Evolutionary conservation across 2,329 filamentous ascomycete species (phyloP), one percentile per base, ranked within the genome.

Genomic region (Daldinia sp.): DNA sequence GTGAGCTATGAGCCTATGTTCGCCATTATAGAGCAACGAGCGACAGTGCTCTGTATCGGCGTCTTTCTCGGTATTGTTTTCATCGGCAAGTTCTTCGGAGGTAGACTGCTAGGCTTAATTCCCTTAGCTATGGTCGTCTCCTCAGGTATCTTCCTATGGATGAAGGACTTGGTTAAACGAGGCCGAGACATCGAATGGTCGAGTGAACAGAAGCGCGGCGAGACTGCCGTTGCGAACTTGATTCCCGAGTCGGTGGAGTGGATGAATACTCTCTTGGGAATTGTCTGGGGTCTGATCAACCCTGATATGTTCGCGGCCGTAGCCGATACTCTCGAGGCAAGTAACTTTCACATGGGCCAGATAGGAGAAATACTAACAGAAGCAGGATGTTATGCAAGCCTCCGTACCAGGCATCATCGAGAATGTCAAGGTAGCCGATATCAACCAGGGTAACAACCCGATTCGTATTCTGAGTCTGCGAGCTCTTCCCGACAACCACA

Each of bases 201-300:
- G 3, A 93, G 90, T 64, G 94, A 98, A 77, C 88, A 94, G 78
- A 86, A 89, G 56, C 87, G 94, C 61, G 94, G 94, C 3, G 85
- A 95, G 79, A 93, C 88, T 76, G 93, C 94, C 1, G 93, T 91
- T 2, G 88, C 90, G 27, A 97, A 97, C 72, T 81, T 98, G 25
- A 90, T 98, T 5, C 94, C 94, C 0, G 94, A 97, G 78, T 96
- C 92, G 0, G 94, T 96, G 5, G 90, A 94, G 74, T 98, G 95
- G 95, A 90, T 99, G 85, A 99, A 99, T 76, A 94, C 92, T 0
- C 86, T 95, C 51, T 78, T 98, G 3, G 87, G 86, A 1, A 86
- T 97, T 39, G 84, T 95, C 41, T 99, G 95, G 95, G 91, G 92
- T 0, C 81, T 98, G 3, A 89, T 97, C 67, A 96, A 98, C 73